Evolutionary conservation across 805 yeast genomes (phyloP), one percentile per base, ranked within the genome.

Genomic region (Sugiyamaella smithiae): DNA sequence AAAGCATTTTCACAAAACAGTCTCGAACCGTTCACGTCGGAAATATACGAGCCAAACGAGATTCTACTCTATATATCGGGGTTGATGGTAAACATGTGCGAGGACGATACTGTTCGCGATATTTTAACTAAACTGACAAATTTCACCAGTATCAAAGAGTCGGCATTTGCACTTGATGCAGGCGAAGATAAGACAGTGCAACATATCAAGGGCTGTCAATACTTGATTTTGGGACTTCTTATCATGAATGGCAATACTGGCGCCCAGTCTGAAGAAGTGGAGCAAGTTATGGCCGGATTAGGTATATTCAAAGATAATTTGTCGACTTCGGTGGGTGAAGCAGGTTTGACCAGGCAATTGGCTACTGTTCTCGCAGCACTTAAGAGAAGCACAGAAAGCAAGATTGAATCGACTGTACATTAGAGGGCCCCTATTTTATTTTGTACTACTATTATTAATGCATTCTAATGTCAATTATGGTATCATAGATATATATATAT

Each of bases 191-290:
- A n/a, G 7, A 37, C 24, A 3, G 23, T 12, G 16, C 35, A 24
- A 31, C 45, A 46, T 20, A 25, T 36, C 16, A 24, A 28, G 8
- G 54, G 54, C 20, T 50, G 33, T 24, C 22, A 19, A 23, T 46
- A 40, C 28, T 48, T 50, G 16, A 25, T 42, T 16, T 33, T 50
- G 14, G 54, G 54, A 3, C 35, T 47, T 17, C n/a, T 47, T 22
- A 46, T 45, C 2, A 22, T 40, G 12, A 20, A 29, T 14, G 14
- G 19, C 3, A 45, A 43, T 6, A 11, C 38, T 6, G 28, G 12
- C 4, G 11, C 7, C 12, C n/a, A 28, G 17, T 16, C 19, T 12
- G 32, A 43, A 7, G 51, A 46, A 26, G 32, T 48, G n/a, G 37
- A 12, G 11, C 23, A 24, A 25, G 22, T 45, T 43, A 38, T 32